A percentile compares a stretch with the other conserved stretches of the same genome.
phyloP scores from a whole-genome alignment of 139 green algal genomes.

The Trebouxia sp. region DNA sequence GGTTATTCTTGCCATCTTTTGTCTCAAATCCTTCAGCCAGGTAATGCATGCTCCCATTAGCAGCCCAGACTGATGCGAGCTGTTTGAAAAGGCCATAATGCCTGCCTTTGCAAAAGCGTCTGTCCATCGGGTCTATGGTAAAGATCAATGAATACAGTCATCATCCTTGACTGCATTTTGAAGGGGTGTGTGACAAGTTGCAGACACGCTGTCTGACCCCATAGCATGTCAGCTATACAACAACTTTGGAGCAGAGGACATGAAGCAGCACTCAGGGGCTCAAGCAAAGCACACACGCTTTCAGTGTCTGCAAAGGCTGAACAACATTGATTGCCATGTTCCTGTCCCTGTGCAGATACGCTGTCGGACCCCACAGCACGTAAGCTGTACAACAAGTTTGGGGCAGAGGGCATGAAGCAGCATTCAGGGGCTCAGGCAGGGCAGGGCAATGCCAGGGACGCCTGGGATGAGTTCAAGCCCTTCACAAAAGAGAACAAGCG shows the following conservation, averaged over 20 bases:
- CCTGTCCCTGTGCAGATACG: conserved; percentile 39
- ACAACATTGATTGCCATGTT: background rate
- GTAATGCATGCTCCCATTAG: too few species aligned
- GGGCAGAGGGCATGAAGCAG: conserved; percentile 44
- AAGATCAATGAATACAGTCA: too few species aligned
- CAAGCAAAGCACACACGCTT: background rate
- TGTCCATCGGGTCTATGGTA: too few species aligned
- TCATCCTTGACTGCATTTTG: too few species aligned
- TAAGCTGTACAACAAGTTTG: conserved; percentile 51
- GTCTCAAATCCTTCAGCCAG: background rate
- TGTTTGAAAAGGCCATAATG: too few species aligned
- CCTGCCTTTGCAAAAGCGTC: too few species aligned
- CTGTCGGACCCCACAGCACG: conserved; percentile 45
- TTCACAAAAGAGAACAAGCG: conserved; percentile 52
- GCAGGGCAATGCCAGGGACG: conserved; percentile 42
- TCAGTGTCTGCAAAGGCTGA: background rate
- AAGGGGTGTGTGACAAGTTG: too few species aligned
- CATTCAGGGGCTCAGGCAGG: conserved; percentile 37
- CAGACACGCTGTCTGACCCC: too few species aligned
- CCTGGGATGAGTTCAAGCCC: conserved; percentile 68
- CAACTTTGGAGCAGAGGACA: background rate
- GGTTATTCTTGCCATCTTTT: background rate
- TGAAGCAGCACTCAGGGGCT: background rate
- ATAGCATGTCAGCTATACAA: background rate
- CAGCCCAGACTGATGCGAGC: too few species aligned